Evolutionary conservation across 345 rosid species (phyloP).

Genomic region (Bruguiera gymnorhiza): DNA sequence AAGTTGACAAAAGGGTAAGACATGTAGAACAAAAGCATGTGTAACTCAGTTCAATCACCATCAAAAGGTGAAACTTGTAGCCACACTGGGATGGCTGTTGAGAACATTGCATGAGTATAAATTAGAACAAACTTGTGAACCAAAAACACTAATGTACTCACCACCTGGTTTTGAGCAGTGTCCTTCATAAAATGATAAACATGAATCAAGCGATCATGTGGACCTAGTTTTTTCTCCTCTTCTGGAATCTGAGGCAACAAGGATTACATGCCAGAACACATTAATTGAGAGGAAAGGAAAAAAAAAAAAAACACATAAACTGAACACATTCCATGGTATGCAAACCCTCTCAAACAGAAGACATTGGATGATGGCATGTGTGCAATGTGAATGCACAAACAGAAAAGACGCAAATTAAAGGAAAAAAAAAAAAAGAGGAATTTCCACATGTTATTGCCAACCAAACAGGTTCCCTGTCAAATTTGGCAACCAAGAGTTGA

Average conservation of each 20-base stretch:
- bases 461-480: background rate
- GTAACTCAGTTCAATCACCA: background rate
- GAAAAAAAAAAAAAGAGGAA: background rate
- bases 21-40: background rate
- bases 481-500: background rate
- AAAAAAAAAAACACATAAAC: background rate
- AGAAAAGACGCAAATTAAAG: background rate
- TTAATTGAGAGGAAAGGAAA: background rate
- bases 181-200: constrained; percentile 92
- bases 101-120: background rate
- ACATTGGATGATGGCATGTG: background rate
- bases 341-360: no score
- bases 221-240: constrained; percentile 92
- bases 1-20: background rate
- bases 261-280: background rate
- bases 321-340: background rate
- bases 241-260: constrained; percentile 66
- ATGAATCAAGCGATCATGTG: constrained; percentile 83
- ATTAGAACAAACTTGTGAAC: background rate
- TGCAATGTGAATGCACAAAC: background rate
- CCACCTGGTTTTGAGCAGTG: constrained; percentile 73
- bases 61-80: background rate
- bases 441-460: background rate
- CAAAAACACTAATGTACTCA: constrained; percentile 6
- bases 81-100: background rate